phyloP scores from a whole-genome alignment of 2,329 filamentous ascomycete genomes.

The Verticillium isaacii region DNA sequence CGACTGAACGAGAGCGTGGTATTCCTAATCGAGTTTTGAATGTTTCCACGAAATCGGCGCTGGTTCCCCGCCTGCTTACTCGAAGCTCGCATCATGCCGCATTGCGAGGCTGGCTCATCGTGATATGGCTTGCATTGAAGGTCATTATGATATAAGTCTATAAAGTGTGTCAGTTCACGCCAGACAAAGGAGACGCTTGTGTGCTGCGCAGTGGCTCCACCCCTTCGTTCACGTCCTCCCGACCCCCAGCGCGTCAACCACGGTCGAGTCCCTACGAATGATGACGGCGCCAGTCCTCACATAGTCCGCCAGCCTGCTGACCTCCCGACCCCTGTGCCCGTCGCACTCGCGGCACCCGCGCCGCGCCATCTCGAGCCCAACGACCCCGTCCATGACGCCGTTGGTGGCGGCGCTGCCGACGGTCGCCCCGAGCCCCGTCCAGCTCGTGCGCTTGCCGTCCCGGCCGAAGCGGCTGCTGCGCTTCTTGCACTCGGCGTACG shows the following conservation, averaged over 20 bases:
- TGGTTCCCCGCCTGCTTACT: too few relatives aligned
- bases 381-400: conserved; percentile 25
- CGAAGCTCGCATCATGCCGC: too few relatives aligned
- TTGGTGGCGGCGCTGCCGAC: conserved; percentile 17
- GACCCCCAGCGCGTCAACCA: conserved; percentile 11
- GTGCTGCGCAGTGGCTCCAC: too few relatives aligned
- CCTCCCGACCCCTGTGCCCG: conserved; percentile 25
- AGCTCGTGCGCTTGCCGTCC: conserved; percentile 29
- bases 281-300: neutral
- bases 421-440: conserved; percentile 32
- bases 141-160: neutral
- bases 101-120: neutral
- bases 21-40: too few relatives aligned
- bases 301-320: conserved; percentile 22
- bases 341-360: conserved; percentile 25
- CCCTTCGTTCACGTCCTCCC: neutral
- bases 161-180: neutral
- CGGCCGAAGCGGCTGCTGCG: neutral
- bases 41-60: too few relatives aligned
- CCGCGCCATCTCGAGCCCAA: conserved; percentile 27
- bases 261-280: conserved; percentile 7
- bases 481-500: conserved; percentile 19
- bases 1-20: too few relatives aligned
- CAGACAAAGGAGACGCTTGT: neutral
- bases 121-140: neutral